Evolutionary conservation across 1,284 basidiomycete species (phyloP).

Genomic region (Vanrija sp.): DNA sequence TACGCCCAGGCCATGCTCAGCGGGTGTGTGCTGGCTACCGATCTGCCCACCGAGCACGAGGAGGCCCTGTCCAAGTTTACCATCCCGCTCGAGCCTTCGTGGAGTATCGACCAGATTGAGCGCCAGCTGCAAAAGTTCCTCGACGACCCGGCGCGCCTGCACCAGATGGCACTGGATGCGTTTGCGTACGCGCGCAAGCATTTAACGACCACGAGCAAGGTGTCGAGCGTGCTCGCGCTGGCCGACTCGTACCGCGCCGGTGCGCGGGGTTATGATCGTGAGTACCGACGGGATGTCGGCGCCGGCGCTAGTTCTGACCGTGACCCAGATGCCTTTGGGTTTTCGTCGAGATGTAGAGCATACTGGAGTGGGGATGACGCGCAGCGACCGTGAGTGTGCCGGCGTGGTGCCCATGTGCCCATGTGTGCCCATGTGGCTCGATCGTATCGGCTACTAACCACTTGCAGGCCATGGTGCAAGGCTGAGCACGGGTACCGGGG

Average conservation of each 20-base stretch:
- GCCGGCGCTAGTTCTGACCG: conserved; percentile 22
- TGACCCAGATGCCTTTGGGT: conserved; percentile 12
- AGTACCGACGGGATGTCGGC: conserved; percentile 11
- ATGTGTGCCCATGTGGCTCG: no score
- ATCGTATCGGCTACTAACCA: background rate
- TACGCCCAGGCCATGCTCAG: conserved; percentile 45
- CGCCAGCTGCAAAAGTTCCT: conserved; percentile 30
- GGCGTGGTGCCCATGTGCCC: no score
- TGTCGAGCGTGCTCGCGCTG: conserved; percentile 36
- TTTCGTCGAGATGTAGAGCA: conserved; percentile 39
- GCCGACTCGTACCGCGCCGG: conserved; percentile 37
- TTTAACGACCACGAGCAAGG: conserved; percentile 42
- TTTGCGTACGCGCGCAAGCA: conserved; percentile 42
- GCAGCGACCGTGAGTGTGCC: conserved; percentile 29
- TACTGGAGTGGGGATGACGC: conserved; percentile 34
- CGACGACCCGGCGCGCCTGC: conserved; percentile 31
- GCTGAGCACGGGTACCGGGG: conserved; percentile 1
- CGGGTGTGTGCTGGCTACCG: conserved; percentile 47
- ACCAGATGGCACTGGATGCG: conserved; percentile 43
- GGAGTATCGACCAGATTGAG: conserved; percentile 41
- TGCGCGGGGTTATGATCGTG: conserved; percentile 40
- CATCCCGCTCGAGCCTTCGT: conserved; percentile 38
- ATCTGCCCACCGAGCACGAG: conserved; percentile 47
- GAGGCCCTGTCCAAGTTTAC: conserved; percentile 34
- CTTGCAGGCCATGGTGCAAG: conserved; percentile 10